These are phyloP conservation scores for Botrytis hyacinthi DNA, from an alignment of 2,329 filamentous ascomycete species.

Conservation along the genomic window DNA sequence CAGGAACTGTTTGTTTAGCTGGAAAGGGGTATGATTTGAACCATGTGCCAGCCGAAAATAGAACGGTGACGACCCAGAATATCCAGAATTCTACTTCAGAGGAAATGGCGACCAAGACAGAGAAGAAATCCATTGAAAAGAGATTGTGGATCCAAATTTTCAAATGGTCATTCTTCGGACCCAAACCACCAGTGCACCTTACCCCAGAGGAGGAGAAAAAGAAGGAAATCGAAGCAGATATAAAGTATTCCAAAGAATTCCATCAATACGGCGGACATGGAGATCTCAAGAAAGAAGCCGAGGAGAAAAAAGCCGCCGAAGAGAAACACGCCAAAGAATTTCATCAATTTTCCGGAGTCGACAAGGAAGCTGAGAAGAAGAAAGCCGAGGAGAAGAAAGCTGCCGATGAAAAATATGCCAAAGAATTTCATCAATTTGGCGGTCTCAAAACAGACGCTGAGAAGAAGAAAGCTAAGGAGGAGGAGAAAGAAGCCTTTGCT, in stretches of 20 bases:
- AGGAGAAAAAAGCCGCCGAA: background rate
- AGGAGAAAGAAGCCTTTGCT: background rate
- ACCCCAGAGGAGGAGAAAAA: background rate
- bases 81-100: background rate
- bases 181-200: background rate
- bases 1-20: slow-evolving; percentile 46
- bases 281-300: background rate
- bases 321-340: background rate
- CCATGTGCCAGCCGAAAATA: slow-evolving; percentile 34
- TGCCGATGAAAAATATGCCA: background rate
- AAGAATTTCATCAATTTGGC: background rate
- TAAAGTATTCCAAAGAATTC: background rate
- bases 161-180: background rate
- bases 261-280: background rate
- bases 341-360: background rate
- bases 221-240: background rate
- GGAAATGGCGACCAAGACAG: background rate
- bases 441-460: background rate
- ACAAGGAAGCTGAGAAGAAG: background rate
- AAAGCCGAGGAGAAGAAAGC: background rate
- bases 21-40: slow-evolving; percentile 45
- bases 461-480: background rate
- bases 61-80: background rate
- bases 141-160: background rate
- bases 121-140: background rate